Evolutionary conservation across 331 rosid species (phyloP).

Genomic region (Erythrophleum ivorense): DNA sequence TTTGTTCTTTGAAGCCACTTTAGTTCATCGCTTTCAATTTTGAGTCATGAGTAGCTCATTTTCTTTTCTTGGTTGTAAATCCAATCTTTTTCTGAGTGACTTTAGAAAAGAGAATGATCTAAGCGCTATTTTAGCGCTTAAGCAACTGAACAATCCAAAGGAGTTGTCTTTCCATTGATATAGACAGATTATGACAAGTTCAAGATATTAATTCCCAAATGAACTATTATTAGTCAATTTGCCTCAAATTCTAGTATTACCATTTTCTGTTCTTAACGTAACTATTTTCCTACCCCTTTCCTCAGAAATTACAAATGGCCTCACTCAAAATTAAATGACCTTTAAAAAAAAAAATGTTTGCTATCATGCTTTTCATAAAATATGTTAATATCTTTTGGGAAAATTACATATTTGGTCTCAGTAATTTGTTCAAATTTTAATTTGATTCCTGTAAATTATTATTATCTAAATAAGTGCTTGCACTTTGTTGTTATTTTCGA

Average conservation of each 20-base stretch:
- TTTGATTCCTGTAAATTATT: no score
- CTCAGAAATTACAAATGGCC: background rate
- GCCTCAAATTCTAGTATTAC: background rate
- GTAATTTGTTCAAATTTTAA: no score
- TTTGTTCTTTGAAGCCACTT: constrained; percentile 75
- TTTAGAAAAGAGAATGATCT: constrained; percentile 31
- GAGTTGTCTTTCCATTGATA: constrained; percentile 52
- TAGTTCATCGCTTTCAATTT: constrained; percentile 56
- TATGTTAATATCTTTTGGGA: no score
- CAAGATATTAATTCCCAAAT: background rate
- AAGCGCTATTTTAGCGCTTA: constrained; percentile 76
- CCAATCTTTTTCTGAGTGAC: constrained; percentile 45
- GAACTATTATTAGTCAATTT: background rate
- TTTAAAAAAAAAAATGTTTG: no score
- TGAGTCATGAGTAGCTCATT: constrained; percentile 42
- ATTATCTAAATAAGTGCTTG: no score
- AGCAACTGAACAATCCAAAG: constrained; percentile 63
- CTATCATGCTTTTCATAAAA: no score
- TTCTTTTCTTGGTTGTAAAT: constrained; percentile 33
- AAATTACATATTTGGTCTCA: no score
- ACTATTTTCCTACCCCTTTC: no score
- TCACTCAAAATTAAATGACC: background rate
- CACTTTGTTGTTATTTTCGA: no score
- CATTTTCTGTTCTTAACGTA: no score
- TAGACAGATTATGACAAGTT: constrained; percentile 44